phyloP scores from a whole-genome alignment of 1,139 yeast species.

The Pneumocystis oryctolagi region DNA sequence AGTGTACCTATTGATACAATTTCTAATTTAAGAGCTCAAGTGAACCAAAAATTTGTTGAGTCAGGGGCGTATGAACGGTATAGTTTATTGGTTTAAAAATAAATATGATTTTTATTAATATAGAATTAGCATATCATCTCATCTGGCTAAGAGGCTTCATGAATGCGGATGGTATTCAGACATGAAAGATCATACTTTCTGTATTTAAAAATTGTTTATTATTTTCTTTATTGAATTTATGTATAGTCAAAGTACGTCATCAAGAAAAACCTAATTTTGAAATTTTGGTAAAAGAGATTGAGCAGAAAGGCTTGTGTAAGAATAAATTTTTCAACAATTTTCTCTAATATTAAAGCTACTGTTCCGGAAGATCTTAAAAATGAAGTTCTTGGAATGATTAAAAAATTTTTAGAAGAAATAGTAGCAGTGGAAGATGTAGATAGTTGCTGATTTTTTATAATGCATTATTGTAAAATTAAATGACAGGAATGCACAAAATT shows the following conservation, averaged over 20 bases:
- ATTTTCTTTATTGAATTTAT: background rate
- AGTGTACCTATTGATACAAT: background rate
- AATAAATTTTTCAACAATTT: background rate
- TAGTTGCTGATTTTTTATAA: background rate
- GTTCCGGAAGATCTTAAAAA: background rate
- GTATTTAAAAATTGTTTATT: background rate
- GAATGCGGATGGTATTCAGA: slow-evolving; percentile 1
- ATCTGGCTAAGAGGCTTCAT: background rate
- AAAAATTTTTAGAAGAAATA: background rate
- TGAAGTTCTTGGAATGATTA: background rate
- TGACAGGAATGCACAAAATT: background rate
- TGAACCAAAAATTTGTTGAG: background rate
- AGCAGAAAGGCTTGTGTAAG: background rate
- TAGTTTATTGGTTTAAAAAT: background rate
- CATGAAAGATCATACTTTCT: background rate
- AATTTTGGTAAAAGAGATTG: background rate
- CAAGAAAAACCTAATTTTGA: background rate
- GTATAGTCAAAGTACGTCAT: background rate
- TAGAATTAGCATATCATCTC: background rate
- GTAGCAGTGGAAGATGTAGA: background rate
- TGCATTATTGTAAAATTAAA: background rate
- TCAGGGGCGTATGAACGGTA: slow-evolving; percentile 1
- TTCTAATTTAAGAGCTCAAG: background rate
- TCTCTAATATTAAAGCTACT: background rate
- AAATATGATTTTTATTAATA: background rate